Evolutionary conservation across 148 eudicot genomes (phyloP).

Genomic region (Cornus controversa): DNA sequence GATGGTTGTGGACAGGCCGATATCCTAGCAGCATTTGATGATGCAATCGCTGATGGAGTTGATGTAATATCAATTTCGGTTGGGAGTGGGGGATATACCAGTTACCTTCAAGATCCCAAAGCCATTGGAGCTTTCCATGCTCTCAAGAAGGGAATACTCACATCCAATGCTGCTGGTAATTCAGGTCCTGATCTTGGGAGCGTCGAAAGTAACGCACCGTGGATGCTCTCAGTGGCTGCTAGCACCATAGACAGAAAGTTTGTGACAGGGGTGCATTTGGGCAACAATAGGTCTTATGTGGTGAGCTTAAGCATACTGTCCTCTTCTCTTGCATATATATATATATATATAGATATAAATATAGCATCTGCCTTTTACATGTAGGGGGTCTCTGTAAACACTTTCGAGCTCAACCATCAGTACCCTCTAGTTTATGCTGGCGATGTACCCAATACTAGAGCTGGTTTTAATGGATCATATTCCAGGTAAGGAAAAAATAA

Average conservation of each 20-base stretch:
- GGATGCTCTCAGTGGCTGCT: constrained; percentile 38
- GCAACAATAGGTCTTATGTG: constrained; percentile 24
- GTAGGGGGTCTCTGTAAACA: constrained; percentile 28
- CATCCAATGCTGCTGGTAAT: constrained; percentile 35
- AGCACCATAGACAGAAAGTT: constrained; percentile 35
- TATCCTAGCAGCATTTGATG: constrained; percentile 34
- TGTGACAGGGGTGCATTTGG: constrained; percentile 25
- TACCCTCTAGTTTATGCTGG: constrained; percentile 32
- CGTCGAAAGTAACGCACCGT: constrained; percentile 22
- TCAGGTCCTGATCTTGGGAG: constrained; percentile 19
- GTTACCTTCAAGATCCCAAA: constrained; percentile 17
- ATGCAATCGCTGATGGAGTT: constrained; percentile 33
- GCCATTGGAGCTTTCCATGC: constrained; percentile 36
- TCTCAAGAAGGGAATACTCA: constrained; percentile 29
- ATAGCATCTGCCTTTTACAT: background rate
- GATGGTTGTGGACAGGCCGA: constrained; percentile 16
- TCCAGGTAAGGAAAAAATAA: constrained; percentile 1
- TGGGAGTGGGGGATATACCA: background rate
- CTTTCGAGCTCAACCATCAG: constrained; percentile 15
- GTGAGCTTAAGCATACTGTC: constrained; percentile 16
- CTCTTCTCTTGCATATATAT: too few species aligned
- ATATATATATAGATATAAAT: too few species aligned
- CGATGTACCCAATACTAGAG: constrained; percentile 16
- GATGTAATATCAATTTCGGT: constrained; percentile 31
- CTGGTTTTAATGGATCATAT: background rate